Evolutionary conservation across 257 asterid genomes (phyloP).

Genomic region (Avicennia marina): DNA sequence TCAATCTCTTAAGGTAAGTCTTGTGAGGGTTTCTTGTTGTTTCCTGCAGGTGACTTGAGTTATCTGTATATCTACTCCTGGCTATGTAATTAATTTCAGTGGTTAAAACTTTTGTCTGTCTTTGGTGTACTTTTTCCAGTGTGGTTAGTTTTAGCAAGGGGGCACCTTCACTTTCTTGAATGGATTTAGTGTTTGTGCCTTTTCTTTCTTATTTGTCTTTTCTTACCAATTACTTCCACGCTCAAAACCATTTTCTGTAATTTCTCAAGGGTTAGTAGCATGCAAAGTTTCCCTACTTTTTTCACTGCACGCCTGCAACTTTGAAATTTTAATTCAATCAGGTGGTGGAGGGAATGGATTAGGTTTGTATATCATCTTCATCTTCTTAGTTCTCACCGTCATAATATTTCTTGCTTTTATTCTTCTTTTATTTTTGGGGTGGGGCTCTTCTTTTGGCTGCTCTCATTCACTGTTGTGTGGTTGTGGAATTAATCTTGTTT

Average conservation of each 20-base stretch:
- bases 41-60: neutral
- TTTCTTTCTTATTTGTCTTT: conserved; percentile 13
- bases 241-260: neutral
- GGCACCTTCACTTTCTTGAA: conserved; percentile 37
- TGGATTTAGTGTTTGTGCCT: conserved; percentile 17
- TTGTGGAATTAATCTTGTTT: too few relatives aligned
- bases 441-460: too few relatives aligned
- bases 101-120: neutral
- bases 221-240: neutral
- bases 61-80: neutral
- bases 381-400: too few relatives aligned
- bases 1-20: too few relatives aligned
- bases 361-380: too few relatives aligned
- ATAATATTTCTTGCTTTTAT: too few relatives aligned
- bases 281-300: too few relatives aligned
- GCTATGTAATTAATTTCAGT: neutral
- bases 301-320: too few relatives aligned
- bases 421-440: too few relatives aligned
- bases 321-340: too few relatives aligned
- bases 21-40: neutral
- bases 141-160: conserved; percentile 28
- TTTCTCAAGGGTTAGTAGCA: neutral
- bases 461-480: too few relatives aligned
- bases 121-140: neutral
- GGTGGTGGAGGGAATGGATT: too few relatives aligned